Evolutionary conservation across 495 filamentous ascomycete species (phyloP), one percentile per base, ranked within the genome.

Genomic region (Podospora fimiseda): DNA sequence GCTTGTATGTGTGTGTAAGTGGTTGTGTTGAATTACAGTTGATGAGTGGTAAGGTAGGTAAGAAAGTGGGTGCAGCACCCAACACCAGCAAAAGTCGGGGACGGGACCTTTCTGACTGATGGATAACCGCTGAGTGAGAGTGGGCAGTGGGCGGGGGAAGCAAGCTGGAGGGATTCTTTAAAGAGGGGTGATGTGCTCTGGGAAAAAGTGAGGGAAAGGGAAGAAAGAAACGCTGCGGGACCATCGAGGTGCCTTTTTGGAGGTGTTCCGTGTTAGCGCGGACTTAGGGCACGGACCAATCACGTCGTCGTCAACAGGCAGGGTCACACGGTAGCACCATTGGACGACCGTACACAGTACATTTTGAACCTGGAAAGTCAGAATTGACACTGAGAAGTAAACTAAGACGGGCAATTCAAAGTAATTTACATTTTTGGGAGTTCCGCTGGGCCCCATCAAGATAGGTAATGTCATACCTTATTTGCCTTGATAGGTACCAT

Each of bases 181-280:
- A 50, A 41, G 43, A 52, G 37, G 38, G 38, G 23, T 43, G 55
- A 23, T 37, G 19, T 53, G 50, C 24, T n/a, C 22, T 19, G n/a
- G 20, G 50, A 40, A 46, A 48, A 60, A 51, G 58, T 48, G 43
- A 45, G 58, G 19, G 54, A 57, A 53, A 53, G 46, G 50, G 46
- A 54, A 51, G 47, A 48, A 33, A 16, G 36, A 22, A 21, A 24
- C 23, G 38, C 30, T 33, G 15, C 20, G 20, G 44, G 44, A 50
- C 58, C 54, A 48, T 41, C 37, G 53, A 56, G 53, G 54, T 56
- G 53, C 53, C 45, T 51, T 53, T 60, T 60, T 51, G 43, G 50
- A 24, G 37, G 36, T n/a, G 46, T 18, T 36, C 50, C 58, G 43
- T 48, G 51, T 46, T 48, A 56, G 49, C 48, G 46, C 51, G 44